Evolutionary conservation across 2,329 filamentous ascomycete genomes (phyloP).

Genomic region (Coniochaeta hoffmannii): DNA sequence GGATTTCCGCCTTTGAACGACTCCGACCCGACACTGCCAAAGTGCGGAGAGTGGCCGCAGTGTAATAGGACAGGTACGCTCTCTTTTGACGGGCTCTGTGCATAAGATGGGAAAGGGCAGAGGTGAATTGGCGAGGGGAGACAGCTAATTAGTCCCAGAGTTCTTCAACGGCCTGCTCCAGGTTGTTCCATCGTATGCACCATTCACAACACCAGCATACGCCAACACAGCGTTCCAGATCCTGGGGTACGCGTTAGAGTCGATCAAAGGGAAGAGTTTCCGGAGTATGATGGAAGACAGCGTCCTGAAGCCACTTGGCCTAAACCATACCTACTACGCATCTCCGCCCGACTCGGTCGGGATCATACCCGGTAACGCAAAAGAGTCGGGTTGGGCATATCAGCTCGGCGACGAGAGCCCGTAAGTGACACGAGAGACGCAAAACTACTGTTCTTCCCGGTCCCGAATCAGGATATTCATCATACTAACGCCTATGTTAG

Average conservation of each 20-base stretch:
- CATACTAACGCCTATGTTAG: conserved; percentile 10
- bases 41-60: conserved; percentile 2
- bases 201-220: conserved; percentile 4
- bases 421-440: conserved; percentile 18
- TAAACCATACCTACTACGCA: conserved; percentile 7
- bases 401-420: conserved; percentile 30
- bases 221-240: conserved; percentile 4
- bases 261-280: neutral
- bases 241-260: neutral
- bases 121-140: neutral
- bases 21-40: conserved; percentile 11
- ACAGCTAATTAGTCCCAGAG: neutral
- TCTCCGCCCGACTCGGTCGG: conserved; percentile 12
- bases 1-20: conserved; percentile 15
- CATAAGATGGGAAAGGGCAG: neutral
- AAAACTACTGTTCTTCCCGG: neutral
- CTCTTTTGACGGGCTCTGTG: too few species aligned
- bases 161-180: conserved; percentile 4
- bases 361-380: conserved; percentile 14
- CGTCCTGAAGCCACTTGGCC: neutral
- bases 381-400: conserved; percentile 23
- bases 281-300: conserved; percentile 1
- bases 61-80: conserved; percentile 13
- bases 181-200: neutral
- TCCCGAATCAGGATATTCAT: neutral